These are phyloP conservation scores for Hibiscus tridactylites DNA, from an alignment of 345 rosid species.

Conservation along the genomic window DNA sequence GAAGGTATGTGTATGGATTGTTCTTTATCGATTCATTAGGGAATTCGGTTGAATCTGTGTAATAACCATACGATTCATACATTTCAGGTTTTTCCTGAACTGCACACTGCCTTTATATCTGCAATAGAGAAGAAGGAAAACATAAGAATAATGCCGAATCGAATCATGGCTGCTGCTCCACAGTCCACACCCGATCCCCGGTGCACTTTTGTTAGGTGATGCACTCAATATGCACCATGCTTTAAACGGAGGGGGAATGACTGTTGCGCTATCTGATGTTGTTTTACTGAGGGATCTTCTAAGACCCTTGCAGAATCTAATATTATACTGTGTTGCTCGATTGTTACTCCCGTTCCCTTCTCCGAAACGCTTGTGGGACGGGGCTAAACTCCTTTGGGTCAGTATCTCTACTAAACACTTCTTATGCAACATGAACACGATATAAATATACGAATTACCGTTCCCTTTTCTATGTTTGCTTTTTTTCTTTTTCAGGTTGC, in stretches of 20 bases:
- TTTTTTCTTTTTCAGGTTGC: neutral
- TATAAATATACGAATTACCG: neutral
- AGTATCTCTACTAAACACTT: neutral
- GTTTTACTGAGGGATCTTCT: constrained; percentile 8
- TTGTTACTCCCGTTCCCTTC: constrained; percentile 28
- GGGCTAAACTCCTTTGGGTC: constrained; percentile 20
- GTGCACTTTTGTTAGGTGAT: constrained; percentile 9
- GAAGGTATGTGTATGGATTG: constrained; percentile 21
- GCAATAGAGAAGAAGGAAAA: constrained; percentile 33
- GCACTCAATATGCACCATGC: constrained; percentile 32
- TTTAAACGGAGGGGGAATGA: constrained; percentile 15
- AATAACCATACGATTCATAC: neutral
- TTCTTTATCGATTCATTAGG: neutral
- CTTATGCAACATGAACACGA: neutral
- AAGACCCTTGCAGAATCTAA: constrained; percentile 8
- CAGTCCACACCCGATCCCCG: constrained; percentile 17
- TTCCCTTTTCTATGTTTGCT: neutral
- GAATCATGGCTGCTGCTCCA: constrained; percentile 46
- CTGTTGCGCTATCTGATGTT: constrained; percentile 11
- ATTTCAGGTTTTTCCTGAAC: constrained; percentile 35
- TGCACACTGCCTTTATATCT: constrained; percentile 24
- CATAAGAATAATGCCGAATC: constrained; percentile 35
- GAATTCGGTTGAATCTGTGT: neutral
- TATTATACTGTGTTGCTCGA: constrained; percentile 22
- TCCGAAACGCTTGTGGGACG: constrained; percentile 19